Evolutionary conservation across 192 early-diverging fungal species (phyloP).

Genomic region (Backusella westeae): DNA sequence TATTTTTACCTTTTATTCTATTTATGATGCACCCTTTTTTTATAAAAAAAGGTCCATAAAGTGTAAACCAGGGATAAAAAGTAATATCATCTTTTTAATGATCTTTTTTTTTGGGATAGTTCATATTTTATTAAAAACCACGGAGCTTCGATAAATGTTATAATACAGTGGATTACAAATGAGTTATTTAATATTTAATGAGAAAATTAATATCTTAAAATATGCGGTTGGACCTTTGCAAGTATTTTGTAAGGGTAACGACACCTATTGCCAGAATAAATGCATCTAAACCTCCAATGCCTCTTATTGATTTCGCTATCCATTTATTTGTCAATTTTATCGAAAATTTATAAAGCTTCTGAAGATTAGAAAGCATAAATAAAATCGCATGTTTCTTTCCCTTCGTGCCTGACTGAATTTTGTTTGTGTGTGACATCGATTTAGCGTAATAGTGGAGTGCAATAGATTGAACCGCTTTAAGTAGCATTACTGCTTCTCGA

Average conservation of each 20-base stretch:
- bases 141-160: neutral
- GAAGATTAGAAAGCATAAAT: neutral
- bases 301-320: neutral
- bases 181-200: neutral
- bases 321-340: neutral
- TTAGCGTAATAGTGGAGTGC: neutral
- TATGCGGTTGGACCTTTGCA: slow-evolving; percentile 1
- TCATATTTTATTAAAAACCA: slow-evolving; percentile 2
- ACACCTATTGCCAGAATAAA: neutral
- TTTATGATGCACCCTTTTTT: neutral
- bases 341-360: neutral
- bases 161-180: neutral
- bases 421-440: neutral
- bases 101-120: neutral
- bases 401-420: neutral
- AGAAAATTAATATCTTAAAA: neutral
- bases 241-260: neutral
- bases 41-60: neutral
- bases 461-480: neutral
- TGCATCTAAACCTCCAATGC: neutral
- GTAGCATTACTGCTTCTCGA: neutral
- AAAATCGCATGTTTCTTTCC: neutral
- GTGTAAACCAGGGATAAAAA: neutral
- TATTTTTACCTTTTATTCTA: neutral
- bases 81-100: neutral